Conservation (phyloP, 2,329 filamentous ascomycete genomes). For the Ophiosphaerella narmari region DNA sequence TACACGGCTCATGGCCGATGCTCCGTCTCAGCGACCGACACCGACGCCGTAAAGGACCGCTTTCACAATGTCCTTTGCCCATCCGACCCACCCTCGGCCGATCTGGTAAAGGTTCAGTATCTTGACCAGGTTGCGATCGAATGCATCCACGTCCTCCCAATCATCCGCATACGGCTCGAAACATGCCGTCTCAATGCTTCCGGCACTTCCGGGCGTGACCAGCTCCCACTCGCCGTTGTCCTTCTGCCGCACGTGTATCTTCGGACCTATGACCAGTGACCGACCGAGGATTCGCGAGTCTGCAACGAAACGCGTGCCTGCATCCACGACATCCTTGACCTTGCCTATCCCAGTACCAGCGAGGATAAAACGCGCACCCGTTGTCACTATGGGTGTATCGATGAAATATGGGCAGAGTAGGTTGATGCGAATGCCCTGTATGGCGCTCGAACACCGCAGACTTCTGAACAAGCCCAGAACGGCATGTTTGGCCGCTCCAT, state of each 20-base stretch:
- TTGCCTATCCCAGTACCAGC: slow-evolving; percentile 61
- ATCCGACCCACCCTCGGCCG: slow-evolving; percentile 60
- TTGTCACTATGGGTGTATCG: slow-evolving; percentile 63
- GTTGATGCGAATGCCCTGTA: slow-evolving; percentile 64
- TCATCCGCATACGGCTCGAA: slow-evolving; percentile 68
- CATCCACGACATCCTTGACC: slow-evolving; percentile 66
- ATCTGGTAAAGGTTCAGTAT: slow-evolving; percentile 58
- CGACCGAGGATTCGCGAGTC: slow-evolving; percentile 63
- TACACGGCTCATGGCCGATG: background rate
- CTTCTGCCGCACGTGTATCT: slow-evolving; percentile 53
- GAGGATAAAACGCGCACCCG: slow-evolving; percentile 56
- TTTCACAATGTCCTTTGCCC: slow-evolving; percentile 48
- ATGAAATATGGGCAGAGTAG: slow-evolving; percentile 71
- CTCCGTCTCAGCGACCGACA: slow-evolving; percentile 11
- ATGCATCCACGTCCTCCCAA: slow-evolving; percentile 61
- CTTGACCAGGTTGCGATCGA: slow-evolving; percentile 58
- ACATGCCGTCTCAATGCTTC: slow-evolving; percentile 51
- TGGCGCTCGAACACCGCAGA: slow-evolving; percentile 56
- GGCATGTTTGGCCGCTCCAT: slow-evolving; percentile 68
- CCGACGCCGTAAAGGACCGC: slow-evolving; percentile 33
- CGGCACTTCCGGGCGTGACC: slow-evolving; percentile 27
- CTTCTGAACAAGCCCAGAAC: slow-evolving; percentile 67
- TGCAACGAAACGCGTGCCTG: slow-evolving; percentile 64
- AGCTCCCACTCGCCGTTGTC: slow-evolving; percentile 40
- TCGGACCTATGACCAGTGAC: slow-evolving; percentile 63